Evolutionary conservation across 2,329 filamentous ascomycete genomes (phyloP).

Genomic region (Blastomyces parvus): DNA sequence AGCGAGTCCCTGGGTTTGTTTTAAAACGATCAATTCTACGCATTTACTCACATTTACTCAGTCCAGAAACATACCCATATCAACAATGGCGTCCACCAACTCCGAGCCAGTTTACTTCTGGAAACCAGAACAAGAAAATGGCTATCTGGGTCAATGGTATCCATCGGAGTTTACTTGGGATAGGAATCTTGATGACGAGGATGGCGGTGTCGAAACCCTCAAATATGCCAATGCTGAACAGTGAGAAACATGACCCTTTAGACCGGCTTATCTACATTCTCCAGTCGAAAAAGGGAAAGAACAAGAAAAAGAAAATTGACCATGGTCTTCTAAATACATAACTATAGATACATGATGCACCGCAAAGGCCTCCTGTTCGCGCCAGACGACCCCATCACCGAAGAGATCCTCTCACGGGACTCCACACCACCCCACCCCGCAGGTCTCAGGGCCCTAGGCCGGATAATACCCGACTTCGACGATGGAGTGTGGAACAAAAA

Average conservation of each 20-base stretch:
- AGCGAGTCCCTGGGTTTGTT: background rate
- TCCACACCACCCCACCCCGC: constrained; percentile 19
- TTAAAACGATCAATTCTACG: background rate
- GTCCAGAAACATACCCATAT: background rate
- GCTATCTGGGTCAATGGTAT: constrained; percentile 21
- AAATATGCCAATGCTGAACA: constrained; percentile 17
- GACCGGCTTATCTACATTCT: background rate
- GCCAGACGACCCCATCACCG: constrained; percentile 21
- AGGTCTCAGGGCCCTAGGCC: constrained; percentile 21
- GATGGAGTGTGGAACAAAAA: constrained; percentile 22
- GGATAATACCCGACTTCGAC: constrained; percentile 26
- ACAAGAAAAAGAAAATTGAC: background rate
- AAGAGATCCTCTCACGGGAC: constrained; percentile 20
- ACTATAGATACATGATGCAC: constrained; percentile 29
- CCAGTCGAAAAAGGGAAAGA: too few relatives aligned
- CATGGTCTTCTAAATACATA: background rate
- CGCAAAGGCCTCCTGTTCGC: constrained; percentile 28
- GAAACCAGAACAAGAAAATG: constrained; percentile 17
- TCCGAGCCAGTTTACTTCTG: constrained; percentile 17
- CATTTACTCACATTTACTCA: background rate
- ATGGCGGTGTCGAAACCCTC: constrained; percentile 6
- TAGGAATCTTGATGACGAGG: background rate
- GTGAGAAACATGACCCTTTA: constrained; percentile 9
- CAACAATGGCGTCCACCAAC: background rate
- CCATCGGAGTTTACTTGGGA: constrained; percentile 16